Conservation (phyloP, 1,284 basidiomycete genomes). For the Hypsizygus ulmarius region DNA sequence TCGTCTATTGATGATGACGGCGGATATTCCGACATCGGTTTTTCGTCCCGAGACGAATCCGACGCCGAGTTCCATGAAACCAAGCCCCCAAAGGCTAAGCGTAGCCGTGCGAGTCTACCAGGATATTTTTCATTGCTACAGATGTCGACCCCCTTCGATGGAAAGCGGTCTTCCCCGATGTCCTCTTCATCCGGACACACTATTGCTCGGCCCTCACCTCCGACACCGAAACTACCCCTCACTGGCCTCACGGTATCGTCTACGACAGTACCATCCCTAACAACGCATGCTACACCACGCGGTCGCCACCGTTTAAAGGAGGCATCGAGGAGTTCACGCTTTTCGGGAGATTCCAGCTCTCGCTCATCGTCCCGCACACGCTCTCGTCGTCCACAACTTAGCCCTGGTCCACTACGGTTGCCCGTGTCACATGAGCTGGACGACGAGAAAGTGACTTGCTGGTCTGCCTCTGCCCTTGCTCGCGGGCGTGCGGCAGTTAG, state of each 20-base stretch:
- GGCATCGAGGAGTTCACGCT: constrained; percentile 29
- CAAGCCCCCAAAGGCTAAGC: constrained; percentile 44
- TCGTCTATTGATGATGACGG: constrained; percentile 46
- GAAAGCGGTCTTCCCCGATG: constrained; percentile 38
- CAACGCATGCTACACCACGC: constrained; percentile 41
- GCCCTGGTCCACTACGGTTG: constrained; percentile 20
- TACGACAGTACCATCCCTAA: constrained; percentile 19
- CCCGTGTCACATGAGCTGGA: constrained; percentile 31
- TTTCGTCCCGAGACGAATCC: constrained; percentile 36
- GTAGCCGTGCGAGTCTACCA: constrained; percentile 70
- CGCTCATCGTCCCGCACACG: constrained; percentile 35
- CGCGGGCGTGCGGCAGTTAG: constrained; percentile 46
- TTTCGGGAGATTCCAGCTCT: constrained; percentile 28
- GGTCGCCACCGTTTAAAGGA: constrained; percentile 46
- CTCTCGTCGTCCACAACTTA: constrained; percentile 27
- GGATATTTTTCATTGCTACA: constrained; percentile 74
- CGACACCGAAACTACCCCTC: constrained; percentile 50
- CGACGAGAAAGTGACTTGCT: constrained; percentile 37
- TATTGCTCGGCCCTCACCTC: constrained; percentile 50
- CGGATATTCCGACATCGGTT: constrained; percentile 39
- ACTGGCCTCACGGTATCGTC: constrained; percentile 22
- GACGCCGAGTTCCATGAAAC: constrained; percentile 29
- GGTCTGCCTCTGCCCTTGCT: constrained; percentile 29
- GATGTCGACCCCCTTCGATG: constrained; percentile 38
- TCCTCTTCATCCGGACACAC: constrained; percentile 50